phyloP scores from a whole-genome alignment of 1,139 yeast species.

The Nakaseomyces uthaithaninus region DNA sequence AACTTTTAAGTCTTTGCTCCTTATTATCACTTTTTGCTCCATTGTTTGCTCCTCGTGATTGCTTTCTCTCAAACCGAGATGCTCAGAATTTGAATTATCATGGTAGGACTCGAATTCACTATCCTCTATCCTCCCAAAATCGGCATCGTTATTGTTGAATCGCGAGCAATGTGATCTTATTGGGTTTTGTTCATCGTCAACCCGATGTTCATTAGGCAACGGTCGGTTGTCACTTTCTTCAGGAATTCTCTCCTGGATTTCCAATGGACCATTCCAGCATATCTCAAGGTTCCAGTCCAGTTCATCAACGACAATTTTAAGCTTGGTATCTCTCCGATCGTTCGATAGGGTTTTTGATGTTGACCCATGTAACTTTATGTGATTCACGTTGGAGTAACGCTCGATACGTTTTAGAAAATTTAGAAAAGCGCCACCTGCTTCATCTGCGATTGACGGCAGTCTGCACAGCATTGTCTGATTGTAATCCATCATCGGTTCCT shows the following conservation, averaged over 20 bases:
- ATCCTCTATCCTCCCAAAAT: conserved; percentile 4
- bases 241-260: conserved; percentile 6
- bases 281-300: conserved; percentile 30
- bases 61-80: conserved; percentile 6
- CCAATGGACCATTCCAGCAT: conserved; percentile 31
- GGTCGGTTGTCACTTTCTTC: conserved; percentile 2
- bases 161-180: neutral
- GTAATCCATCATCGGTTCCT: conserved; percentile 27
- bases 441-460: conserved; percentile 24
- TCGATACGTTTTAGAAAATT: conserved; percentile 28
- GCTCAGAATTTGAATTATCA: conserved; percentile 6
- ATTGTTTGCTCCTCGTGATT: conserved; percentile 21
- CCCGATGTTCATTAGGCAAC: conserved; percentile 11
- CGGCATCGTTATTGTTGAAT: neutral
- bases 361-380: conserved; percentile 22
- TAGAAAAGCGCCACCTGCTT: conserved; percentile 28
- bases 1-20: conserved; percentile 30
- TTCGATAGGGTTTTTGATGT: conserved; percentile 6
- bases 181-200: neutral
- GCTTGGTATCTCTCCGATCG: conserved; percentile 13
- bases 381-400: conserved; percentile 25
- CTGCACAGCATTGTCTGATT: conserved; percentile 24
- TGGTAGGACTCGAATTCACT: conserved; percentile 1
- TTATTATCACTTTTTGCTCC: conserved; percentile 24
- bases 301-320: conserved; percentile 27